Percentiles rank a stretch among this genome's conserved stretches.
Conservation (phyloP, 139 green algal genomes). For the Closterium sp. region DNA sequence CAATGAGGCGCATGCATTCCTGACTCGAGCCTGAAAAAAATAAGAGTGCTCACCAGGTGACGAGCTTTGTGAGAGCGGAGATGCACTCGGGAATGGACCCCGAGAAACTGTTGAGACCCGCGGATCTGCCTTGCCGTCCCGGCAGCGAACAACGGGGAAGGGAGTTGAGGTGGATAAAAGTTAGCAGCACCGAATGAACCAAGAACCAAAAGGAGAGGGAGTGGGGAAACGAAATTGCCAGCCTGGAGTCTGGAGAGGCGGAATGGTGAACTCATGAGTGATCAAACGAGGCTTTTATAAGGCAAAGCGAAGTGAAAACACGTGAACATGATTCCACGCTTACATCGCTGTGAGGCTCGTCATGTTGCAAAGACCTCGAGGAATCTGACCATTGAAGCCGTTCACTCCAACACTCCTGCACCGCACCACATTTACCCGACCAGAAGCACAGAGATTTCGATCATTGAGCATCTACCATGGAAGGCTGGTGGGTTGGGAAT, state of each 20-base stretch:
- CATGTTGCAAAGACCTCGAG: neutral
- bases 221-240: neutral
- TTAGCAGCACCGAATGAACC: too few species aligned
- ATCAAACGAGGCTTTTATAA: too few species aligned
- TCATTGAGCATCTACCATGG: too few species aligned
- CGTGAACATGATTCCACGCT: neutral
- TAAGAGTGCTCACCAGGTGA: neutral
- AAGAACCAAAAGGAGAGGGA: too few species aligned
- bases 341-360: neutral
- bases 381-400: neutral
- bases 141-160: neutral
- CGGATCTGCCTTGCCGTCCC: neutral
- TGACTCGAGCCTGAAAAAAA: too few species aligned
- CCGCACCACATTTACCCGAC: neutral
- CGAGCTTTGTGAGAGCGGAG: neutral
- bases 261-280: too few species aligned
- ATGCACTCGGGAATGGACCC: neutral
- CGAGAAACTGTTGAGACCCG: neutral
- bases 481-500: too few species aligned
- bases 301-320: too few species aligned
- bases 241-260: too few species aligned
- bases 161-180: neutral
- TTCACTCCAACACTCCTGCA: neutral
- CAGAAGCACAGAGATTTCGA: too few species aligned
- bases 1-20: too few species aligned